Percentiles rank a stretch among this genome's conserved stretches.
These are phyloP conservation scores for Chlorella sorokiniana DNA, from an alignment of 139 green algal genomes.

Conservation along the genomic window DNA sequence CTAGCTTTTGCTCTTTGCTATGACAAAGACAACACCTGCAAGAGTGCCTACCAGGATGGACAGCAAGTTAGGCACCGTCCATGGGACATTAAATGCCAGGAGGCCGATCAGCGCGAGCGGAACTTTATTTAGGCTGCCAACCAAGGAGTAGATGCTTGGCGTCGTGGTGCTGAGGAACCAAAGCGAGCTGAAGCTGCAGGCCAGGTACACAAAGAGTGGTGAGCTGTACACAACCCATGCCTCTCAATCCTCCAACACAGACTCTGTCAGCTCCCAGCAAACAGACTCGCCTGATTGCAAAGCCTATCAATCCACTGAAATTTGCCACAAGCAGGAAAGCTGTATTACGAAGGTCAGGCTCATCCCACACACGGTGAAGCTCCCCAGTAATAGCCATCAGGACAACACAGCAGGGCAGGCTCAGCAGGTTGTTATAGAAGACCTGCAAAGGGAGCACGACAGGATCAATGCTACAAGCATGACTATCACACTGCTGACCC, in stretches of 20 bases:
- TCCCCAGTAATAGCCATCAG: slow-evolving; percentile 70
- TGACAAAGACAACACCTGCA: slow-evolving; percentile 79
- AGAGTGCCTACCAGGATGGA: slow-evolving; percentile 80
- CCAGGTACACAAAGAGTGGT: not conserved
- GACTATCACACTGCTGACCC: not conserved
- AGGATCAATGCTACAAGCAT: too few species aligned
- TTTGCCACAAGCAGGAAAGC: slow-evolving; percentile 53
- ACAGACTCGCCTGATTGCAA: slow-evolving; percentile 20
- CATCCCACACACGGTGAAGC: slow-evolving; percentile 36
- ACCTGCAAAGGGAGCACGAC: slow-evolving; percentile 57
- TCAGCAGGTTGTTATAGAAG: slow-evolving; percentile 95
- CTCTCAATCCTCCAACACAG: not conserved
- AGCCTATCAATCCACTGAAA: slow-evolving; percentile 19
- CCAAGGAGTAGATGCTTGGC: slow-evolving; percentile 89
- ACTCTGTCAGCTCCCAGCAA: too few species aligned
- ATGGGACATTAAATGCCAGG: slow-evolving; percentile 77
- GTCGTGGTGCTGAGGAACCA: slow-evolving; percentile 95
- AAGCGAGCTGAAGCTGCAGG: slow-evolving; percentile 76
- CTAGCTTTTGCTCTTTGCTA: slow-evolving; percentile 44
- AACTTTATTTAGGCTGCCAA: slow-evolving; percentile 73
- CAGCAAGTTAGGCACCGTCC: slow-evolving; percentile 75
- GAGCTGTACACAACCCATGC: too few species aligned
- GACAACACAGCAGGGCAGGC: slow-evolving; percentile 74
- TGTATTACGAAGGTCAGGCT: slow-evolving; percentile 59
- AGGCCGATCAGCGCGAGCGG: slow-evolving; percentile 88